These are phyloP conservation scores for Colletotrichum sp. DNA, from an alignment of 2,329 filamentous ascomycete species.

Conservation along the genomic window DNA sequence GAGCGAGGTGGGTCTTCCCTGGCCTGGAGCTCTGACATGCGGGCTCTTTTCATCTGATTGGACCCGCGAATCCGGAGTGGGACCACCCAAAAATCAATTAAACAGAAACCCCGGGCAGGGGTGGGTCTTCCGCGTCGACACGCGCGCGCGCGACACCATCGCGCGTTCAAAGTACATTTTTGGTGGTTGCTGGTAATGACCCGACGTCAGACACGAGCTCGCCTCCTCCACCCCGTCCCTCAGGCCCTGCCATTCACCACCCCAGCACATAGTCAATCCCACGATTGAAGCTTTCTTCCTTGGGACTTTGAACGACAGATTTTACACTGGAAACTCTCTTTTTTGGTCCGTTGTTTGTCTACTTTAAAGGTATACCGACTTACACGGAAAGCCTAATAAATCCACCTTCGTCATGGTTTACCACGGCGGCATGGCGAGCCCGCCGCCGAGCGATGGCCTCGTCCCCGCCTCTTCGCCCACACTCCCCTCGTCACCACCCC, in stretches of 20 bases:
- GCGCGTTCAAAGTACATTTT: neutral
- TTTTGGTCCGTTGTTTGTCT: neutral
- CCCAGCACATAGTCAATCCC: neutral
- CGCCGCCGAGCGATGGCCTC: slow-evolving; percentile 22
- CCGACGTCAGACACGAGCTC: slow-evolving; percentile 11
- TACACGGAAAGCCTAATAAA: neutral
- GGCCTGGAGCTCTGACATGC: neutral
- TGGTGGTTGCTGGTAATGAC: neutral
- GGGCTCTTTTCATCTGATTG: neutral
- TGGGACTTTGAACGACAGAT: neutral
- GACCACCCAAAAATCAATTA: neutral
- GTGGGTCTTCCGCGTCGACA: neutral
- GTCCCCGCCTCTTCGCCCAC: slow-evolving; percentile 22
- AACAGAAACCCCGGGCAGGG: neutral
- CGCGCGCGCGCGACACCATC: slow-evolving; percentile 10
- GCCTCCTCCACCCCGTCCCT: neutral
- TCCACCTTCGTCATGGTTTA: slow-evolving; percentile 12
- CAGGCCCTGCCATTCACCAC: neutral
- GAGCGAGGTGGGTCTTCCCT: neutral
- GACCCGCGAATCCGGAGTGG: neutral
- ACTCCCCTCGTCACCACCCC: slow-evolving; percentile 27
- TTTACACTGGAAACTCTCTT: neutral
- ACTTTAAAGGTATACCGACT: neutral
- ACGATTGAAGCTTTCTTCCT: neutral
- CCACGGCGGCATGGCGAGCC: slow-evolving; percentile 20